A percentile compares a stretch with the other conserved stretches of the same genome.
phyloP scores from a whole-genome alignment of 495 filamentous ascomycete genomes.

The Aspergillus sclerotiicarbonarius region DNA sequence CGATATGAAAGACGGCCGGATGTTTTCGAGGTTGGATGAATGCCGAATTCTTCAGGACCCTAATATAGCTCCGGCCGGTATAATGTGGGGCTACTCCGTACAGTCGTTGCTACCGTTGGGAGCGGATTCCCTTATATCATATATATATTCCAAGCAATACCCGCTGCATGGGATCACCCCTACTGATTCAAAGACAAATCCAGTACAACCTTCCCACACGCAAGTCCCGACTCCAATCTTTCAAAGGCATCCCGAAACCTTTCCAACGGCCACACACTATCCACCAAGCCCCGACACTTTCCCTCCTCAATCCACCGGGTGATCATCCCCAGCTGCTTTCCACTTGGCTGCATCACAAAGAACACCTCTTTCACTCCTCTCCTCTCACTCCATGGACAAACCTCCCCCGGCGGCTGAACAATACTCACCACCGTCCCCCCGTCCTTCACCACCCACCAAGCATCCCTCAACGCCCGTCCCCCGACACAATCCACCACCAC shows the following conservation, averaged over 20 bases:
- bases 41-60: too few species aligned
- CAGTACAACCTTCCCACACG: constrained; percentile 43
- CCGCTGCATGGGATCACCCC: too few species aligned
- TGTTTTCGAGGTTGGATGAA: too few species aligned
- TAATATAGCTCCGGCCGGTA: too few species aligned
- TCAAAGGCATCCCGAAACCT: constrained; percentile 45
- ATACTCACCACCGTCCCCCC: constrained; percentile 51
- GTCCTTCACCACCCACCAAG: constrained; percentile 45
- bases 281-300: constrained; percentile 36
- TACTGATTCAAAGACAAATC: constrained; percentile 22
- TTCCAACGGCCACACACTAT: constrained; percentile 49
- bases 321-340: constrained; percentile 40
- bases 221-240: constrained; percentile 42
- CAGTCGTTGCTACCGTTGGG: too few species aligned
- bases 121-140: too few species aligned
- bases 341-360: constrained; percentile 44
- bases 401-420: constrained; percentile 44
- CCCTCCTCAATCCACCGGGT: constrained; percentile 44
- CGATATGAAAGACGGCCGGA: too few species aligned
- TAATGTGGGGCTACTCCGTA: too few species aligned
- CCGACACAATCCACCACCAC: constrained; percentile 55
- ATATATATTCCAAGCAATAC: too few species aligned
- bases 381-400: constrained; percentile 31
- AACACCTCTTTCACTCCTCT: constrained; percentile 36
- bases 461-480: constrained; percentile 38